Evolutionary conservation across 116 monocot genomes (phyloP).

Genomic region (Cymodocea nodosa): DNA sequence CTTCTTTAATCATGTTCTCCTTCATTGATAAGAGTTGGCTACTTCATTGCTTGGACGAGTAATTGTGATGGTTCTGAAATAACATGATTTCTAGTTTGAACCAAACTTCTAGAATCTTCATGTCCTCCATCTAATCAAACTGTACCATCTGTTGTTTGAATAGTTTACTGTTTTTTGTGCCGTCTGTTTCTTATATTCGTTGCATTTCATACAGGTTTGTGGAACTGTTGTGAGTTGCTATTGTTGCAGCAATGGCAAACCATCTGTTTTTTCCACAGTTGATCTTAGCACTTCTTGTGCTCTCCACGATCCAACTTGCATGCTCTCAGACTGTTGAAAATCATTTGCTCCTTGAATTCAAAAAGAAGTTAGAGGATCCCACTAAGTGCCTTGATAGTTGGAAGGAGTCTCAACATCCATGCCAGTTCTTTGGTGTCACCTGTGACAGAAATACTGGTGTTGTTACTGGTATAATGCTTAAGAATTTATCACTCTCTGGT

Average conservation of each 20-base stretch:
- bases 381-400: slow-evolving; percentile 40
- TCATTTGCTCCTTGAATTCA: slow-evolving; percentile 58
- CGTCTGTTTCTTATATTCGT: no score
- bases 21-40: no score
- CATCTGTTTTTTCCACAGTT: not conserved
- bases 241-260: not conserved
- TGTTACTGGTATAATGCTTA: slow-evolving; percentile 47
- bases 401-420: slow-evolving; percentile 40
- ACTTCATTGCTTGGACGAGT: no score
- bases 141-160: no score
- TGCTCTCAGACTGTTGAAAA: slow-evolving; percentile 30
- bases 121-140: not conserved
- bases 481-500: slow-evolving; percentile 56
- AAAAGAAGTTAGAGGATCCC: slow-evolving; percentile 51
- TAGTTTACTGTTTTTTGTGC: no score
- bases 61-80: no score
- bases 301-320: slow-evolving; percentile 5
- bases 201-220: not conserved
- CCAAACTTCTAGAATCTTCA: no score
- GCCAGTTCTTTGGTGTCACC: slow-evolving; percentile 53
- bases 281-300: not conserved
- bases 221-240: not conserved
- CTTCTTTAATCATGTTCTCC: no score
- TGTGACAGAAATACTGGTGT: slow-evolving; percentile 34
- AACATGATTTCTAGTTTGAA: no score